phyloP scores from a whole-genome alignment of 306 rosid species.

The Citrullus amarus region DNA sequence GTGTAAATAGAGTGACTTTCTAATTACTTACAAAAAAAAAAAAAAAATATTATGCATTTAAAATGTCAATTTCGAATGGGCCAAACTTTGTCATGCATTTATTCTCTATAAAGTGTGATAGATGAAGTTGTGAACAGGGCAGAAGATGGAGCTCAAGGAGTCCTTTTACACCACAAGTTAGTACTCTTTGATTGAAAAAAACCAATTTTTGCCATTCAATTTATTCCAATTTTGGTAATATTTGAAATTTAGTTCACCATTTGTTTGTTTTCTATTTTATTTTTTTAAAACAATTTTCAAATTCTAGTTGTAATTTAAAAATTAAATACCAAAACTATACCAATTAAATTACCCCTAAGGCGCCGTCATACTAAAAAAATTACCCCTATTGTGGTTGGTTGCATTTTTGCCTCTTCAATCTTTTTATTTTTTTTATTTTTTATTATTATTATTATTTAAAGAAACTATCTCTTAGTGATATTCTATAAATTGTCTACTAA shows the following conservation, averaged over 20 bases:
- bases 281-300: not conserved
- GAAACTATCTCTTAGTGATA: too few species aligned
- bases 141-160: slow-evolving; percentile 57
- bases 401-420: not conserved
- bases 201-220: not conserved
- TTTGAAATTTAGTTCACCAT: not conserved
- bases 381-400: not conserved
- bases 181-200: slow-evolving; percentile 1
- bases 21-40: too few species aligned
- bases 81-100: too few species aligned
- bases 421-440: too few species aligned
- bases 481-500: too few species aligned
- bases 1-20: too few species aligned
- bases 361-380: too few species aligned
- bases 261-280: not conserved
- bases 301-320: not conserved
- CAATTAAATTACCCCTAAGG: too few species aligned
- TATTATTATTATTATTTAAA: too few species aligned
- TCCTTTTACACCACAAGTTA: slow-evolving; percentile 77
- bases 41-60: too few species aligned
- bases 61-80: too few species aligned
- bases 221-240: not conserved
- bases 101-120: not conserved
- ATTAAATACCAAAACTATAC: not conserved
- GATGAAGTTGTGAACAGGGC: slow-evolving; percentile 21